Base-by-base conservation (phyloP, 2,329 filamentous ascomycete genomes). In the Sphaceloma murrayae region DNA sequence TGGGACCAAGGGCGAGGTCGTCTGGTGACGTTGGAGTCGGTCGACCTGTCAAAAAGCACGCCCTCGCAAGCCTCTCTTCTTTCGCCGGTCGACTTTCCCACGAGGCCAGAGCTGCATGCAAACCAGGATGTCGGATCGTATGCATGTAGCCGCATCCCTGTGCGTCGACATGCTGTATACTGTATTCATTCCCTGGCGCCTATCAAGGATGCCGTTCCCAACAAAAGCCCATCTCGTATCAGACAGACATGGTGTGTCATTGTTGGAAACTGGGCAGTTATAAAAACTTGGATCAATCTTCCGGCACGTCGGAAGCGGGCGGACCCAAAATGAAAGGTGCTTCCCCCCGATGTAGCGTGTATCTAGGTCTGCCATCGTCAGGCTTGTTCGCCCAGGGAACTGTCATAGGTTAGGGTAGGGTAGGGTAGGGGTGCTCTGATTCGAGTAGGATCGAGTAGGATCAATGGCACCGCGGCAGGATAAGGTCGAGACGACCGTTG, bases 301-400 rank as follows among this genome's bases (percentile, higher is more conserved):
- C 24, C 36, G 36, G 36, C n/a, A 14, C 22, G 27, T 21, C 36
- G 36, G 36, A 40, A 40, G 36, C 36, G 36, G 36, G 24, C 36
- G 36, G 36, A 24, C 14, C n/a, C 5, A 40, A 40, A 40, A 40
- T 40, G 36, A 40, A 40, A 24, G 36, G 27, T 11, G 36, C 36
- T 24, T 24, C 36, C 27, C 29, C 24, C n/a, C n/a, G n/a, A n/a
- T n/a, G n/a, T n/a, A n/a, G n/a, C n/a, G n/a, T 27, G 9, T 40
- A 14, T 29, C 21, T 29, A 9, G 18, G 18, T 6, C 16, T 39
- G 18, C 34, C 17, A 10, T 8, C 19, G 22, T 22, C 22, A 39
- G 9, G 22, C 22, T 22, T 36, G 21, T 39, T 27, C 36, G 24
- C 36, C 36, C 22, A 40, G 22, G 22, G 36, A 40, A 40, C 36